Percentiles rank a stretch among this genome's conserved stretches.
These are phyloP conservation scores for Cryptococcus depauperatus DNA, from an alignment of 1,284 basidiomycete species.

Conservation along the genomic window DNA sequence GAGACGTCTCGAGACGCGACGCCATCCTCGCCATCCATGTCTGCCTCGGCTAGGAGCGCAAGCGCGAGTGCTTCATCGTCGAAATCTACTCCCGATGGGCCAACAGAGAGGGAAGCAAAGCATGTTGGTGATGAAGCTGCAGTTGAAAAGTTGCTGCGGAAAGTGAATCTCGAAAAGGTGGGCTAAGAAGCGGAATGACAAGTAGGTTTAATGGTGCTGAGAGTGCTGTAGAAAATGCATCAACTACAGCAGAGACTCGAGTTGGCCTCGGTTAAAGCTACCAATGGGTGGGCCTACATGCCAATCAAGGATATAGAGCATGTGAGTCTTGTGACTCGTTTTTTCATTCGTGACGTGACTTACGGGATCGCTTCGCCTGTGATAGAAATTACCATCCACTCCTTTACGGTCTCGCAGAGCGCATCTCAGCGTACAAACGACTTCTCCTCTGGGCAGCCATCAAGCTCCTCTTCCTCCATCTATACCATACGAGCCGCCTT, in stretches of 20 bases:
- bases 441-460: constrained; percentile 14
- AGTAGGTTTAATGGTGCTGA: constrained; percentile 3
- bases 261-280: constrained; percentile 40
- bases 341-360: too few species aligned
- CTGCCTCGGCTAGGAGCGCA: constrained; percentile 1
- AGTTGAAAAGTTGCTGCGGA: constrained; percentile 33
- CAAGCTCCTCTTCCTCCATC: constrained; percentile 5
- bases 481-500: constrained; percentile 34
- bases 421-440: constrained; percentile 8
- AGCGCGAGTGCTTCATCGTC: constrained; percentile 7
- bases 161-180: constrained; percentile 43
- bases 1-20: constrained; percentile 9
- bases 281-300: constrained; percentile 41
- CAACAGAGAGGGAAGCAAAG: neutral
- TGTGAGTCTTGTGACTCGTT: constrained; percentile 18
- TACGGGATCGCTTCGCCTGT: neutral
- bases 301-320: constrained; percentile 40
- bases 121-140: constrained; percentile 19
- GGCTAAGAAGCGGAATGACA: constrained; percentile 6
- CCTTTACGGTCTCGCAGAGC: constrained; percentile 14
- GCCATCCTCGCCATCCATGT: constrained; percentile 6
- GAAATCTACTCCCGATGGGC: neutral
- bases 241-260: constrained; percentile 40
- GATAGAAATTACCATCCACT: constrained; percentile 14
- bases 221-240: constrained; percentile 32